A percentile compares a stretch with the other conserved stretches of the same genome.
Conservation (phyloP, 1,284 basidiomycete genomes). For the Trametes hirsuta region DNA sequence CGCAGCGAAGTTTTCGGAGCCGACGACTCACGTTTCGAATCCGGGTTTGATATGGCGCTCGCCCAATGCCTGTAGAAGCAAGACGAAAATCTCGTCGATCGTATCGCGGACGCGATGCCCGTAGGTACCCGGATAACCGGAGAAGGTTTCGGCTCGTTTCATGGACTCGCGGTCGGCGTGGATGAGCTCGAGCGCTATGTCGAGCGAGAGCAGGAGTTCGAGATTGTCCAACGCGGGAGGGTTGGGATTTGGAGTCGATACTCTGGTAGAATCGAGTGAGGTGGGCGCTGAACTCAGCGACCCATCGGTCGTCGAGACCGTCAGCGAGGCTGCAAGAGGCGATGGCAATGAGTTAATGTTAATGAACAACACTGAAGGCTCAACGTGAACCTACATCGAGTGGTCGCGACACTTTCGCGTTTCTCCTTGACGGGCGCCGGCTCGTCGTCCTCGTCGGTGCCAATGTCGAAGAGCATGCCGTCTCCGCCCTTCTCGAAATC, state of each 20-base stretch:
- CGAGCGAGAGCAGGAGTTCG: conserved; percentile 89
- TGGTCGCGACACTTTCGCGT: too few relatives aligned
- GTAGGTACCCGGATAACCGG: conserved; percentile 81
- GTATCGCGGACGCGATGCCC: conserved; percentile 84
- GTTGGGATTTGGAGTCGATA: conserved; percentile 23
- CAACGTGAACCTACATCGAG: too few relatives aligned
- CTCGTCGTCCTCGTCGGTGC: too few relatives aligned
- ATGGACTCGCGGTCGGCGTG: conserved; percentile 89
- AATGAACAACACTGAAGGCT: too few relatives aligned
- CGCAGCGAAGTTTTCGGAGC: not conserved
- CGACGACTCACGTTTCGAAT: conserved; percentile 79
- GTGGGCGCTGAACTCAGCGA: conserved; percentile 17
- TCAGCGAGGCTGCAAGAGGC: too few relatives aligned
- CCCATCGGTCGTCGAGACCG: conserved; percentile 23
- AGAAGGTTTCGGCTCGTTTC: conserved; percentile 91
- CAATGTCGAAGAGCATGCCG: conserved; percentile 62
- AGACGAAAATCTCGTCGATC: conserved; percentile 90
- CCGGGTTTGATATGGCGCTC: conserved; percentile 87
- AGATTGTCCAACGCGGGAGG: conserved; percentile 58
- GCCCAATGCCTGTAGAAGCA: conserved; percentile 78
- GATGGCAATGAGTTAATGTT: too few relatives aligned
- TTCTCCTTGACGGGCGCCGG: too few relatives aligned
- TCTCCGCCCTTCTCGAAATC: conserved; percentile 47
- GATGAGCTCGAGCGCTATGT: conserved; percentile 90
- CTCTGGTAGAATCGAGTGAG: conserved; percentile 27